Base-by-base conservation (phyloP, 306 rosid genomes). In the Erythrophleum fordii region DNA sequence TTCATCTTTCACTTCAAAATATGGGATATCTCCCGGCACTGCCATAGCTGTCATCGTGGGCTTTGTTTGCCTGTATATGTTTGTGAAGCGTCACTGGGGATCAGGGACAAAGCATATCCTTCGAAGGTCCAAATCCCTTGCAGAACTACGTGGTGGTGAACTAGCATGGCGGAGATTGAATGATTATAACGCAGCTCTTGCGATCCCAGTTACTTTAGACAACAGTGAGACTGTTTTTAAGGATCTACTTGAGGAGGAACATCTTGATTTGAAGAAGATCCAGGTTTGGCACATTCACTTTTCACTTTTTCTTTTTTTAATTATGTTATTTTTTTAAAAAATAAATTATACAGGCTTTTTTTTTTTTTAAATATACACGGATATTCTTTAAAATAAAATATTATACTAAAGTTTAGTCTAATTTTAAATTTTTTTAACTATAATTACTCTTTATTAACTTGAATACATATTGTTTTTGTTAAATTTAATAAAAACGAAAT, bases 91-190 rank as follows among this genome's bases (percentile, higher is more conserved):
- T 2, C 3, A 3, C 8, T 25, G 66, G 39, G 26, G 2, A 29
- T n/a, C 59, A 17, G 39, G 29, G 37, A 2, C 14, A 13, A 28
- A 49, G 49, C 29, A 9, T 12, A 0, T 44, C 3, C 75, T 69
- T 29, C 39, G 64, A 10, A 84, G 92, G 77, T 90, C 94, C 16
- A 35, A 70, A 75, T 80, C 90, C 56, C 45, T 90, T 0, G 89
- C 86, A 13, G 59, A 75, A 8, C 83, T 90, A 20, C 86, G 84
- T 51, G 88, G 90, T 20, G 94, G 91, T 16, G 52, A 82, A 10
- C 53, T 72, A 25, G 88, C 94, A 23, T 69, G 86, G 82, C 58
- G 69, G 79, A 86, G 92, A 79, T 45, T 88, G 78, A 11, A 82
- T 2, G 86, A 86, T 14, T 88, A 66, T 71, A 85, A 80, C 0